Conservation (phyloP, 140 eudicot species). For the Anethum foeniculum region DNA sequence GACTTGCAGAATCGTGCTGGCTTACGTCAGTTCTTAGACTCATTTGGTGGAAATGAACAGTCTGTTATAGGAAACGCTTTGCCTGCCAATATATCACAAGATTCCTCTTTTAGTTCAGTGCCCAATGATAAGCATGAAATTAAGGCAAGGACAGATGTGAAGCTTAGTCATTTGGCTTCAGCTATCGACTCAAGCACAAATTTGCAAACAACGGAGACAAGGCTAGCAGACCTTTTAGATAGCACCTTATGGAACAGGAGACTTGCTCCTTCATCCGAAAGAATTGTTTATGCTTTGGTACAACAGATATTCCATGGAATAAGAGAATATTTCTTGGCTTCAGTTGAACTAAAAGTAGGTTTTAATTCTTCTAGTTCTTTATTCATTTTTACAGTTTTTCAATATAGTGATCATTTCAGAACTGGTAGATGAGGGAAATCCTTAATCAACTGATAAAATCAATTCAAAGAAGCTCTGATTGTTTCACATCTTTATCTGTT, state of each 20-base stretch:
- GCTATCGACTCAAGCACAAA: conserved; percentile 60
- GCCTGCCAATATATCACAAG: conserved; percentile 28
- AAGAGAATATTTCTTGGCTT: conserved; percentile 92
- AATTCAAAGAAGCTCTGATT: not conserved
- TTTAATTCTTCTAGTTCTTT: not conserved
- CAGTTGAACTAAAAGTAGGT: conserved; percentile 76
- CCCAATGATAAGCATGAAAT: conserved; percentile 34
- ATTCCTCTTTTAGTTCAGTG: conserved; percentile 29
- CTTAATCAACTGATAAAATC: not conserved
- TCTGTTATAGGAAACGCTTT: conserved; percentile 32
- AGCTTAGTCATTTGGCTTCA: conserved; percentile 45
- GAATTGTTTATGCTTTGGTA: conserved; percentile 92
- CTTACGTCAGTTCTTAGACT: conserved; percentile 88
- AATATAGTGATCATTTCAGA: not conserved
- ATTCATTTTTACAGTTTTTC: not conserved
- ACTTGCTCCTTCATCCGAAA: conserved; percentile 98
- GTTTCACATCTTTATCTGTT: not conserved
- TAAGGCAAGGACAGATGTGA: conserved; percentile 38
- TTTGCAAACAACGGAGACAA: conserved; percentile 69
- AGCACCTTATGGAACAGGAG: conserved; percentile 94
- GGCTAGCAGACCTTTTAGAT: conserved; percentile 89
- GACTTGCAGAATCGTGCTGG: conserved; percentile 83
- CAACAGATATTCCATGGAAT: conserved; percentile 98
- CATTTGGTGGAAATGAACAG: conserved; percentile 93
- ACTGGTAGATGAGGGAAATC: not conserved